Percentiles rank a stretch among this genome's conserved stretches.
Conservation (phyloP, 352 stramenopile species). For the Pythium sukuiense region DNA sequence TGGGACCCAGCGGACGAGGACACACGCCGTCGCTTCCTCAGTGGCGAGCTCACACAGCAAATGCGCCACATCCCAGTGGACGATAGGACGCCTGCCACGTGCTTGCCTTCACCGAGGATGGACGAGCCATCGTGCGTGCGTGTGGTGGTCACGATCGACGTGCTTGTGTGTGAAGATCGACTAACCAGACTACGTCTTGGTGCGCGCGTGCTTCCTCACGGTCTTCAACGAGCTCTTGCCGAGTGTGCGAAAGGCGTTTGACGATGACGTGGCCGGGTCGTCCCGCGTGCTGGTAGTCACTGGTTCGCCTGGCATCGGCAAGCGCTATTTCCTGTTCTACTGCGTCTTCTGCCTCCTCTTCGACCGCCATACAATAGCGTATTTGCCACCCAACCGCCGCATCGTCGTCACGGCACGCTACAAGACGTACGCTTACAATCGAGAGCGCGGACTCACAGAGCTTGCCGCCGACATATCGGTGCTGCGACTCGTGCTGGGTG, state of each 20-base stretch:
- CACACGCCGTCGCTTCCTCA: too few relatives aligned
- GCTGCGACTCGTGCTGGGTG: not conserved
- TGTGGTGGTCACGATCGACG: too few relatives aligned
- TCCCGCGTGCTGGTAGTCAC: not conserved
- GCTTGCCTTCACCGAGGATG: too few relatives aligned
- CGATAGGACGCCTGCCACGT: too few relatives aligned
- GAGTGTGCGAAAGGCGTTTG: not conserved
- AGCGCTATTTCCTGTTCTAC: not conserved
- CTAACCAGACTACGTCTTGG: not conserved
- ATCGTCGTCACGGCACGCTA: not conserved
- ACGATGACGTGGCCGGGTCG: not conserved
- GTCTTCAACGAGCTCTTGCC: not conserved
- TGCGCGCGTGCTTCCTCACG: not conserved
- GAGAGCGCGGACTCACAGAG: not conserved
- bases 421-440: not conserved
- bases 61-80: too few relatives aligned
- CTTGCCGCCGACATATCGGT: not conserved
- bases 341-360: not conserved
- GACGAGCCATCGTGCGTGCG: too few relatives aligned
- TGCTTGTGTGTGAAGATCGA: not conserved
- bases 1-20: too few relatives aligned
- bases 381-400: not conserved
- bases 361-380: not conserved
- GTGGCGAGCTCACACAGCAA: too few relatives aligned
- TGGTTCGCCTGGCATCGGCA: not conserved